These are phyloP conservation scores for Chrysopogon serrulatus DNA, from an alignment of 176 grass and related monocot genomes.

Conservation along the genomic window DNA sequence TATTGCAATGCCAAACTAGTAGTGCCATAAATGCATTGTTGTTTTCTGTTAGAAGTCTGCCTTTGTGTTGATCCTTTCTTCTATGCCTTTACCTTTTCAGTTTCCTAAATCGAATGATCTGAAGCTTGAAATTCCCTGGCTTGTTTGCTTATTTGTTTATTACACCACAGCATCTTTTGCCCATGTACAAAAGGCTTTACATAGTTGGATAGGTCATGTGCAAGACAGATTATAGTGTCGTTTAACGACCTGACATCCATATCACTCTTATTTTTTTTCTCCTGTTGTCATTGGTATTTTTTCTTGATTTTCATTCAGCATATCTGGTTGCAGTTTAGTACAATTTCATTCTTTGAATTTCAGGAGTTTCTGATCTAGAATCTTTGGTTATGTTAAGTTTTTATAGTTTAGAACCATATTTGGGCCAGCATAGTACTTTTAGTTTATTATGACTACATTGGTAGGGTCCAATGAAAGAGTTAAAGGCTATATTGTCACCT, in stretches of 20 bases:
- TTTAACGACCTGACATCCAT: not conserved
- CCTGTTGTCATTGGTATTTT: not conserved
- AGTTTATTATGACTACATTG: not conserved
- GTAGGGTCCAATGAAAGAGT: not conserved
- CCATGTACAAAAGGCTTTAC: not conserved
- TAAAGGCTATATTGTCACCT: not conserved
- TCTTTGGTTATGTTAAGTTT: not conserved
- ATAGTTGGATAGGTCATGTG: not conserved
- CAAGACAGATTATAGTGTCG: not conserved
- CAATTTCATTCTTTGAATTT: not conserved
- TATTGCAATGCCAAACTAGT: not conserved
- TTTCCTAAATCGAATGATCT: not conserved
- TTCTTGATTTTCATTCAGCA: not conserved
- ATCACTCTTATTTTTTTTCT: not conserved
- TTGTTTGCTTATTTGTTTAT: not conserved
- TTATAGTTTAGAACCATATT: not conserved
- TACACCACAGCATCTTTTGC: not conserved
- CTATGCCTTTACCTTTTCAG: not conserved
- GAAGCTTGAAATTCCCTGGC: not conserved
- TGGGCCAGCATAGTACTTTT: not conserved
- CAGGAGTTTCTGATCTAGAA: not conserved
- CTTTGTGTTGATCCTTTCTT: not conserved
- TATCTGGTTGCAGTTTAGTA: constrained; percentile 3
- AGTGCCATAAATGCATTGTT: not conserved
- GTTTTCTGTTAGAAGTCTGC: not conserved